Evolutionary conservation across 768 basidiomycete genomes (phyloP).

Genomic region (Amyloporia xantha): DNA sequence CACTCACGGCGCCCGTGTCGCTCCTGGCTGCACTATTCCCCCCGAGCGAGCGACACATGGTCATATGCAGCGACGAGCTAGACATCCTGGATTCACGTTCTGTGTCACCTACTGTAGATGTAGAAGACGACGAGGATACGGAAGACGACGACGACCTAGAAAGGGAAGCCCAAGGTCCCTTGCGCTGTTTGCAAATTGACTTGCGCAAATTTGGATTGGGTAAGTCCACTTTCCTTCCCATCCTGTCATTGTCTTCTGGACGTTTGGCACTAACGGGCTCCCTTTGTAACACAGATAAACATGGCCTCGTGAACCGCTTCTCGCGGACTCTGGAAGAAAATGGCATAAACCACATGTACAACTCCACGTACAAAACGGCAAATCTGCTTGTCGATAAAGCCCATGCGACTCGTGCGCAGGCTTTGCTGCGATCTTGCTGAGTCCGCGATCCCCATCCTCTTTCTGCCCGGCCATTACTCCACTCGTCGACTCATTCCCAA

Average conservation of each 20-base stretch:
- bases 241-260: background rate
- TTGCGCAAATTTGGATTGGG: slow-evolving; percentile 66
- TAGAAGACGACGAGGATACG: slow-evolving; percentile 32
- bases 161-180: slow-evolving; percentile 13
- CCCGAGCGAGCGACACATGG: slow-evolving; percentile 63
- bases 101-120: slow-evolving; percentile 15
- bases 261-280: background rate
- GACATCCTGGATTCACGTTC: slow-evolving; percentile 43
- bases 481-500: background rate
- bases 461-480: background rate
- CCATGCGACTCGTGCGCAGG: slow-evolving; percentile 49
- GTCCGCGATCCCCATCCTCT: background rate
- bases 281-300: slow-evolving; percentile 43
- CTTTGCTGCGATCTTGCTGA: slow-evolving; percentile 53
- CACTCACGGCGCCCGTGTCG: slow-evolving; percentile 64
- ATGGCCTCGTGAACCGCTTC: slow-evolving; percentile 73
- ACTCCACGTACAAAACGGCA: slow-evolving; percentile 77
- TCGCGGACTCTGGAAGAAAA: slow-evolving; percentile 67
- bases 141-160: slow-evolving; percentile 22
- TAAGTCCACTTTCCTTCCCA: slow-evolving; percentile 23
- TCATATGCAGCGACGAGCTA: slow-evolving; percentile 66
- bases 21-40: slow-evolving; percentile 67
- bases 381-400: slow-evolving; percentile 67
- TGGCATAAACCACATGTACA: slow-evolving; percentile 79
- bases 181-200: slow-evolving; percentile 74